Base-by-base conservation (phyloP, 1,284 basidiomycete genomes). In the Baeospora myosura region DNA sequence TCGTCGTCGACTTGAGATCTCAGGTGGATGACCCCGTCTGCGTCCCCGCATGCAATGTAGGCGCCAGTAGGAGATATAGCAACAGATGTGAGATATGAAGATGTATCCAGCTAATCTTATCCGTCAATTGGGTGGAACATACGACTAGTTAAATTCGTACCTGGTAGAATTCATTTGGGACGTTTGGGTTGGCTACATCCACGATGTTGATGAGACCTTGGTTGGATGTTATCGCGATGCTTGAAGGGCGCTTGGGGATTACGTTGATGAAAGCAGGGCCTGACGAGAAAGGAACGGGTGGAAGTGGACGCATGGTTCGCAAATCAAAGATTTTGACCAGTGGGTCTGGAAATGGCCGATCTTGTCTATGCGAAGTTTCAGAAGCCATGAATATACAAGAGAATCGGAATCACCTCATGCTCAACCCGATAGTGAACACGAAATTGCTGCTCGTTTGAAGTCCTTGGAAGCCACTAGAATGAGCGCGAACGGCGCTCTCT, bases 241-340 rank as follows among this genome's bases (percentile, higher is more conserved):
- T 87, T 10, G 85, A 84, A 2, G 86, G 69, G 23, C 87, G 77
- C 46, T 80, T 85, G 1, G 95, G 92, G 32, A 97, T 72, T 26
- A 88, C 63, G 42, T 87, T 81, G 48, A 96, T 83, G 56, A 94
- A 91, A 0, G 90, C 80, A 0, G 95, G 93, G 1, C 89, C 88
- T 23, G 83, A 77, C 2, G 90, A 80, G 58, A 98, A 98, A 1
- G 89, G 81, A 25, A 98, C 76, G 0, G 93, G 90, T 0, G 81
- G 80, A 21, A 86, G 74, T 2, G 88, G 71, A 25, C 83, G 79
- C 66, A 97, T 76, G 30, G 75, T 86, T 22, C 95, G 81, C 20
- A 92, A 59, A 59, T 98, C 95, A 57, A 89, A 96, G 7, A 97
- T 74, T 62, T 96, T 95, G 51, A 98, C 88, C 20, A 96, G 69